A percentile compares a stretch with the other conserved stretches of the same genome.
Evolutionary conservation across 2,329 filamentous ascomycete genomes (phyloP).

Genomic region (Drechslerella coelobrocha): DNA sequence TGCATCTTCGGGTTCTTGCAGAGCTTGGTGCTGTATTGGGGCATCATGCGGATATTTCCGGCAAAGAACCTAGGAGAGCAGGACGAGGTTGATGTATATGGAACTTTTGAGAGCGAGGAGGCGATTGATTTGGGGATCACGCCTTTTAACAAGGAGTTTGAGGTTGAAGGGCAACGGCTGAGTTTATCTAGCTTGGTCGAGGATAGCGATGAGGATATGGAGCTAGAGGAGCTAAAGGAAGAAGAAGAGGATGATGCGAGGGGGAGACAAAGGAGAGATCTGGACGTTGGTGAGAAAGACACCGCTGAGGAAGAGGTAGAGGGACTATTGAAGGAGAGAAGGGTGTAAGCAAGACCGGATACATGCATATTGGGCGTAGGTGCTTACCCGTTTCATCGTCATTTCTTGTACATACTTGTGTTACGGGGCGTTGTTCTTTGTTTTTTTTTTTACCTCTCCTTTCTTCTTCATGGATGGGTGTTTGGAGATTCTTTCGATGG

Average conservation of each 20-base stretch:
- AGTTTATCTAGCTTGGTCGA: conserved; percentile 6
- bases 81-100: conserved; percentile 46
- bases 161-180: conserved; percentile 38
- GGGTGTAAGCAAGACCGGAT: conserved; percentile 1
- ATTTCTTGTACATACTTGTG: not conserved
- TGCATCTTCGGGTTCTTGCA: conserved; percentile 48
- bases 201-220: conserved; percentile 24
- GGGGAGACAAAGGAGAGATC: not conserved
- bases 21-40: conserved; percentile 43
- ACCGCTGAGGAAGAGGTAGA: conserved; percentile 18
- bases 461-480: not conserved
- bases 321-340: conserved; percentile 33
- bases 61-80: conserved; percentile 42
- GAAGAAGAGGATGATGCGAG: conserved; percentile 15
- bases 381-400: not conserved
- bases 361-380: not conserved
- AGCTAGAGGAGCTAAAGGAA: conserved; percentile 29
- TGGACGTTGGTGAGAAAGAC: not conserved
- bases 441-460: too few species aligned
- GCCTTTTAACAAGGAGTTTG: conserved; percentile 49
- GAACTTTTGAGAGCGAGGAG: conserved; percentile 43
- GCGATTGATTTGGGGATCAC: conserved; percentile 48
- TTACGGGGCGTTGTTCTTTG: conserved; percentile 1
- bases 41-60: conserved; percentile 28
- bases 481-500: not conserved